These are phyloP conservation scores for Trichosporon inkin DNA, from an alignment of 1,284 basidiomycete genomes.

Conservation along the genomic window DNA sequence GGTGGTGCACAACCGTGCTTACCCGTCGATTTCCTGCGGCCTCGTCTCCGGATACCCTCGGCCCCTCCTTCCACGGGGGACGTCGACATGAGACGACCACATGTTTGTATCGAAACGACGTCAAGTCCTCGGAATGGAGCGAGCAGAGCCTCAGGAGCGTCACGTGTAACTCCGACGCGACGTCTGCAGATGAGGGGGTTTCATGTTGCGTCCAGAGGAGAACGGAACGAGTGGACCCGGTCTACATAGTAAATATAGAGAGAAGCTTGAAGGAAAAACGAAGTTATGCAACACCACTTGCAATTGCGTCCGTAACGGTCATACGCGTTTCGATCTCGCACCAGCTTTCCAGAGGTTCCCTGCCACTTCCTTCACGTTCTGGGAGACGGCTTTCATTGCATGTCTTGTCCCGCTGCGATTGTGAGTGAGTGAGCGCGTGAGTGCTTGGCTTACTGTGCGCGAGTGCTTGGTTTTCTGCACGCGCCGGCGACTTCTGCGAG, in stretches of 20 bases:
- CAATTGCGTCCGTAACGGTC: not conserved
- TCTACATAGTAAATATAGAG: not conserved
- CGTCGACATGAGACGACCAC: not conserved
- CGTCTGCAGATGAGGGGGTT: not conserved
- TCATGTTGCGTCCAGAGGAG: not conserved
- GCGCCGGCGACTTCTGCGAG: too few species aligned
- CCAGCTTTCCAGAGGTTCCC: too few species aligned
- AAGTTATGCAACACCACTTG: not conserved
- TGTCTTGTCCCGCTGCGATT: too few species aligned
- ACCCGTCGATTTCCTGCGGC: not conserved
- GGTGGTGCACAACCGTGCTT: not conserved
- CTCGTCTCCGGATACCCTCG: not conserved
- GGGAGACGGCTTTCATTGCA: too few species aligned
- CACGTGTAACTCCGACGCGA: not conserved
- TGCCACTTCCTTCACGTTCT: too few species aligned
- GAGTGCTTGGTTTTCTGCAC: too few species aligned
- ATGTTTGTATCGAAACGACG: slow-evolving; percentile 10
- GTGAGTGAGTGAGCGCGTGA: too few species aligned
- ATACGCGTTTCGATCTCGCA: too few species aligned
- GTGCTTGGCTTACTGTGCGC: too few species aligned
- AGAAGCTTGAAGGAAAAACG: not conserved
- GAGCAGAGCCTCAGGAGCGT: not conserved
- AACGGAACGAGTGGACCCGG: not conserved
- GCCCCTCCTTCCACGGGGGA: not conserved
- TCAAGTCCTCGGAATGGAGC: not conserved